phyloP scores from a whole-genome alignment of 768 basidiomycete species.

The Clavaria fumosa region DNA sequence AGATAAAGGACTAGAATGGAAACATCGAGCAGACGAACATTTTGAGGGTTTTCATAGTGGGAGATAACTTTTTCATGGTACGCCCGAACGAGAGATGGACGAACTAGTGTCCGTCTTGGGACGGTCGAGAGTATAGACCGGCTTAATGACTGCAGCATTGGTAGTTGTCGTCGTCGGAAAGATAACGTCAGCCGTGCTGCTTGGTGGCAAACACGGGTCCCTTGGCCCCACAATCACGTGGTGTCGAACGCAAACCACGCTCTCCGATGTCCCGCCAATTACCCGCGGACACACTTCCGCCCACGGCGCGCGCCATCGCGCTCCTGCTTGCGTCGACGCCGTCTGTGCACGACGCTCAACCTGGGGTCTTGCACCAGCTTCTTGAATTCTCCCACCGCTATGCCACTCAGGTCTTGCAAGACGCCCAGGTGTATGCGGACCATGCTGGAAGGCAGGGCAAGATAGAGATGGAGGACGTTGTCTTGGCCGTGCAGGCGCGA shows the following conservation, averaged over 20 bases:
- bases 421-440: slow-evolving; percentile 78
- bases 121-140: no score
- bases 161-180: no score
- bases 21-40: slow-evolving; percentile 47
- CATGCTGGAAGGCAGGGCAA: slow-evolving; percentile 68
- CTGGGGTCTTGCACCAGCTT: slow-evolving; percentile 73
- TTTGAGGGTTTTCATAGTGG: slow-evolving; percentile 95
- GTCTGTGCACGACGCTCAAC: slow-evolving; percentile 73
- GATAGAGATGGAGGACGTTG: slow-evolving; percentile 71
- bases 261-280: slow-evolving; percentile 23
- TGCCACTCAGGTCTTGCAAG: slow-evolving; percentile 67
- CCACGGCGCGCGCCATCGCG: slow-evolving; percentile 74
- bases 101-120: no score
- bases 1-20: slow-evolving; percentile 31
- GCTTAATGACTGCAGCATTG: no score
- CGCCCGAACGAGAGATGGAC: slow-evolving; percentile 45
- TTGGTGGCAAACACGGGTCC: no score
- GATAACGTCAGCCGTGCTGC: no score
- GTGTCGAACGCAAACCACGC: slow-evolving; percentile 7
- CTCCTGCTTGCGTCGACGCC: slow-evolving; percentile 73
- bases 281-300: slow-evolving; percentile 54
- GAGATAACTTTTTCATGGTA: slow-evolving; percentile 97
- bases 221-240: no score
- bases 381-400: slow-evolving; percentile 80
- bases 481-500: slow-evolving; percentile 71